phyloP scores from a whole-genome alignment of 257 asterid genomes.

The Plantago major region DNA sequence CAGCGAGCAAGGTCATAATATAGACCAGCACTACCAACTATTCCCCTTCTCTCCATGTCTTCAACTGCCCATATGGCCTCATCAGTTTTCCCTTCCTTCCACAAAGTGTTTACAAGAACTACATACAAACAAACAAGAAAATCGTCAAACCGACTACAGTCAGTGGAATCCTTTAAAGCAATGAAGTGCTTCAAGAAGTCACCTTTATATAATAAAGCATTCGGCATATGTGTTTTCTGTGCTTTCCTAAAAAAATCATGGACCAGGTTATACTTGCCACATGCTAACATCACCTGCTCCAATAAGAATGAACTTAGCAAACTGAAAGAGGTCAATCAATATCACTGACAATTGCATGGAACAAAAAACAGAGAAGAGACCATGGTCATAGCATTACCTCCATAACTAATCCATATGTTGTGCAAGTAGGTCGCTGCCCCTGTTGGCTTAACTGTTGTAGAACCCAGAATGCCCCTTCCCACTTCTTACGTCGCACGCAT shows the following conservation, averaged over 20 bases:
- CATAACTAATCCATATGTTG: slow-evolving; percentile 91
- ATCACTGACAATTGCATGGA: background rate
- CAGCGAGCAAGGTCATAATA: slow-evolving; percentile 97
- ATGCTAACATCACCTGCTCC: slow-evolving; percentile 81
- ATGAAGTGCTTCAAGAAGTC: slow-evolving; percentile 11
- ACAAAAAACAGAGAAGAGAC: background rate
- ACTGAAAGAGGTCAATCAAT: background rate
- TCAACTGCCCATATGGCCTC: slow-evolving; percentile 72
- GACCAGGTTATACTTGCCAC: slow-evolving; percentile 79
- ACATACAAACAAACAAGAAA: slow-evolving; percentile 24
- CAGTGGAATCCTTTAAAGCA: slow-evolving; percentile 15
- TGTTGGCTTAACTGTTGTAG: slow-evolving; percentile 67
- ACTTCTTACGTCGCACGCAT: slow-evolving; percentile 70
- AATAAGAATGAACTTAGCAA: slow-evolving; percentile 17
- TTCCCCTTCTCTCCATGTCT: slow-evolving; percentile 89
- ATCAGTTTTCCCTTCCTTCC: slow-evolving; percentile 75
- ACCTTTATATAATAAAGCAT: slow-evolving; percentile 91
- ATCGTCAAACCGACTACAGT: slow-evolving; percentile 6
- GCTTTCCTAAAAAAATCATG: slow-evolving; percentile 87
- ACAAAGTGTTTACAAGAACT: slow-evolving; percentile 79
- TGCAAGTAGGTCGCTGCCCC: slow-evolving; percentile 59
- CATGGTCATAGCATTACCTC: slow-evolving; percentile 48
- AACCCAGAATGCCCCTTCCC: slow-evolving; percentile 99
- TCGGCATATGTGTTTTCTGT: slow-evolving; percentile 68
- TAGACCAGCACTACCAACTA: slow-evolving; percentile 81